Conservation (phyloP, 129 eudicot genomes). For the Scalesia atractyloides region DNA sequence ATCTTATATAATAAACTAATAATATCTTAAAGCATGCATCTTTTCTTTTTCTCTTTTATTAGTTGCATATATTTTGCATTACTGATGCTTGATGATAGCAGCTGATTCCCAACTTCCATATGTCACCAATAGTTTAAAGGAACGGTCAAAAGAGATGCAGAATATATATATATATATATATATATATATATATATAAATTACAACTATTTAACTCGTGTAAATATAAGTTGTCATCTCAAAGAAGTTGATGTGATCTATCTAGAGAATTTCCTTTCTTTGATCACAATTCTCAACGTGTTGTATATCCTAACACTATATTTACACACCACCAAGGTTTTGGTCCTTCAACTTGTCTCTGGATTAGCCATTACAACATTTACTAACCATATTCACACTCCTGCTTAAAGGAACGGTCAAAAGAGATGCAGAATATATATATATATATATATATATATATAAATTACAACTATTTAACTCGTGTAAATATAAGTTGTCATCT, state of each 20-base stretch:
- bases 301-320: slow-evolving; percentile 30
- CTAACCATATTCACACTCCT: slow-evolving; percentile 2
- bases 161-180: slow-evolving; percentile 29
- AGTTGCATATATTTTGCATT: slow-evolving; percentile 17
- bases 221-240: slow-evolving; percentile 16
- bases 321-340: slow-evolving; percentile 26
- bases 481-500: slow-evolving; percentile 27
- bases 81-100: slow-evolving; percentile 30
- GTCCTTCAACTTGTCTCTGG: slow-evolving; percentile 10
- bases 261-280: slow-evolving; percentile 21
- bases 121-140: slow-evolving; percentile 9
- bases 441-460: slow-evolving; percentile 30
- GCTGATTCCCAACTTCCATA: slow-evolving; percentile 20
- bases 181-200: slow-evolving; percentile 25
- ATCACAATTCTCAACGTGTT: slow-evolving; percentile 26
- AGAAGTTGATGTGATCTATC: slow-evolving; percentile 32
- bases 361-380: neutral
- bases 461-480: slow-evolving; percentile 22
- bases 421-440: slow-evolving; percentile 27
- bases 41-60: slow-evolving; percentile 8
- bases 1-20: slow-evolving; percentile 3
- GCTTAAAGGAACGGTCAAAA: slow-evolving; percentile 27
- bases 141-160: slow-evolving; percentile 37
- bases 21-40: slow-evolving; percentile 23
- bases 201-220: slow-evolving; percentile 26